Evolutionary conservation across 2,329 filamentous ascomycete species (phyloP).

Genomic region (Pleurostoma richardsiae): DNA sequence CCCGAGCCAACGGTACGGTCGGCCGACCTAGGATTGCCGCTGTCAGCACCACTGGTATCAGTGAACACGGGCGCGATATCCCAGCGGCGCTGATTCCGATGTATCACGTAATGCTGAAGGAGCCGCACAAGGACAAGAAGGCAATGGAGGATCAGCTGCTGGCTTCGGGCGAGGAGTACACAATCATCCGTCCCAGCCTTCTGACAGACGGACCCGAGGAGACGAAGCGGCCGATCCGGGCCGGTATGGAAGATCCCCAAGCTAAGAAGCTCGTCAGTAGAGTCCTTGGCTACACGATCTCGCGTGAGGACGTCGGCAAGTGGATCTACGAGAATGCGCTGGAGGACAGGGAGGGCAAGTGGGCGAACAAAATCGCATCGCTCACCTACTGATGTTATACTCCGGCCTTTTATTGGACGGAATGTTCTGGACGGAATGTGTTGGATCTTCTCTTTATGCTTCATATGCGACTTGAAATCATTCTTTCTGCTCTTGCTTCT

Average conservation of each 20-base stretch:
- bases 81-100: constrained; percentile 32
- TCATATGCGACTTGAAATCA: not conserved
- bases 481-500: not conserved
- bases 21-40: constrained; percentile 29
- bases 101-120: constrained; percentile 29
- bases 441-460: too few species aligned
- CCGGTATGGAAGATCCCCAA: constrained; percentile 32
- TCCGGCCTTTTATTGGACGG: not conserved
- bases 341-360: constrained; percentile 14
- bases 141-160: constrained; percentile 34
- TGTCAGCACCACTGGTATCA: constrained; percentile 38
- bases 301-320: constrained; percentile 38
- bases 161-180: constrained; percentile 18
- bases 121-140: constrained; percentile 37
- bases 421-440: too few species aligned
- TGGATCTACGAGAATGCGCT: constrained; percentile 40
- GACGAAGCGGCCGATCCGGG: constrained; percentile 22
- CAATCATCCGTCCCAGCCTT: constrained; percentile 23
- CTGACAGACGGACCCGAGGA: constrained; percentile 19
- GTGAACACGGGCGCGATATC: constrained; percentile 28
- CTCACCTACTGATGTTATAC: constrained; percentile 24
- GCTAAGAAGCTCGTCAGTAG: constrained; percentile 20
- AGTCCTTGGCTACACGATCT: constrained; percentile 41
- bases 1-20: constrained; percentile 17
- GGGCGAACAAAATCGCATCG: constrained; percentile 26